phyloP scores from a whole-genome alignment of 2,329 filamentous ascomycete genomes.

The Colletotrichum chrysophilum region DNA sequence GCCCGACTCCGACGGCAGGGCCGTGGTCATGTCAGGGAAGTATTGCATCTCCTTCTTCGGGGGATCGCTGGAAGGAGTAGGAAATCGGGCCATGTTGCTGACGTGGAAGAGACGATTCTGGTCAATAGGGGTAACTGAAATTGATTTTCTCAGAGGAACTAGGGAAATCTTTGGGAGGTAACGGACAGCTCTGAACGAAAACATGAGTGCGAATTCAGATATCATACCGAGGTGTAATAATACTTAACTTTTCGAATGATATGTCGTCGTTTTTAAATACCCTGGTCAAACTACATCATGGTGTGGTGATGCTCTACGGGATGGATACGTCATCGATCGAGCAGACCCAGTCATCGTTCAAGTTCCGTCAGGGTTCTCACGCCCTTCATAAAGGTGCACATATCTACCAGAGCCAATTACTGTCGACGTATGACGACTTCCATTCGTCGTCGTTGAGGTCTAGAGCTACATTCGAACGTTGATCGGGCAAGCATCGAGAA shows the following conservation, averaged over 20 bases:
- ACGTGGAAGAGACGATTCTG: background rate
- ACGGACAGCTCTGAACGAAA: background rate
- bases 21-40: slow-evolving; percentile 60
- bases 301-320: background rate
- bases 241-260: background rate
- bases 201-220: background rate
- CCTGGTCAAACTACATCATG: background rate
- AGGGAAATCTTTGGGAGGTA: background rate
- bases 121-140: background rate
- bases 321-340: slow-evolving; percentile 9
- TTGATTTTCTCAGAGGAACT: background rate
- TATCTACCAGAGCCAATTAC: background rate
- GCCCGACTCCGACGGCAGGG: slow-evolving; percentile 56
- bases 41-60: slow-evolving; percentile 64
- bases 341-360: background rate
- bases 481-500: background rate
- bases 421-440: background rate
- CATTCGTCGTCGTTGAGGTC: background rate
- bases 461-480: background rate
- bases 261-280: background rate
- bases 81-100: slow-evolving; percentile 31
- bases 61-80: slow-evolving; percentile 38
- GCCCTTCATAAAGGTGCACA: background rate
- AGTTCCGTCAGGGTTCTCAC: background rate
- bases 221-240: fast-evolving